Base-by-base conservation (phyloP, 805 yeast species). In the Clavispora fructus region DNA sequence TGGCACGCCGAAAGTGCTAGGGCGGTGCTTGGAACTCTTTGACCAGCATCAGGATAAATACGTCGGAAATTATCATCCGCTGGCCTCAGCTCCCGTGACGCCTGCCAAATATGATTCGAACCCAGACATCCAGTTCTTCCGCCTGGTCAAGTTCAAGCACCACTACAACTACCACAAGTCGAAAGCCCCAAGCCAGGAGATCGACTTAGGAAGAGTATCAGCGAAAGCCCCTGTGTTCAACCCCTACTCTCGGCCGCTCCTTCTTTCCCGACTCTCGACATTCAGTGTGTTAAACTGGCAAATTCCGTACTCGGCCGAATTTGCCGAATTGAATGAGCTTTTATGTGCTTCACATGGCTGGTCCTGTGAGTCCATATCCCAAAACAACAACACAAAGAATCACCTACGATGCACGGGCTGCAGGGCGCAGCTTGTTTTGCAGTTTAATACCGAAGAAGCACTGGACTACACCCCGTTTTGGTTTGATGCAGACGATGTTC, bases 301-400 rank as follows among this genome's bases (percentile, higher is more conserved):
- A 13, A 52, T 77, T 0, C 69, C 68, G 1, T 38, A 29, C 17
- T 29, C 43, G 11, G 32, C 27, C 14, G 45, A 47, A 23, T 58
- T 59, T 4, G 30, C 43, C 30, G 35, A 3, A 46, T 56, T 80
- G 26, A 74, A 65, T 6, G 82, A 81, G 43, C 61, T 80, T 30
- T 66, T 58, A 28, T 75, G 81, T 54, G 71, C 82, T 1, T 53
- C 74, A 19, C 65, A 73, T 44, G 85, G 85, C 1, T 80, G 85
- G 85, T 61, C 57, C 42, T 74, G 79, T 49, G 71, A 69, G 13
- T 59, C 68, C 7, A 55, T 64, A 23, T 51, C 64, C 1, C 41
- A 48, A 7, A 49, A 49, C 39, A 54, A 55, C 29, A 49, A 57
- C 38, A 46, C 57, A 7, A 61, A 59, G 45, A 71, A 70, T 50